Evolutionary conservation across 495 filamentous ascomycete species (phyloP).

Genomic region (Xylaria venustula): DNA sequence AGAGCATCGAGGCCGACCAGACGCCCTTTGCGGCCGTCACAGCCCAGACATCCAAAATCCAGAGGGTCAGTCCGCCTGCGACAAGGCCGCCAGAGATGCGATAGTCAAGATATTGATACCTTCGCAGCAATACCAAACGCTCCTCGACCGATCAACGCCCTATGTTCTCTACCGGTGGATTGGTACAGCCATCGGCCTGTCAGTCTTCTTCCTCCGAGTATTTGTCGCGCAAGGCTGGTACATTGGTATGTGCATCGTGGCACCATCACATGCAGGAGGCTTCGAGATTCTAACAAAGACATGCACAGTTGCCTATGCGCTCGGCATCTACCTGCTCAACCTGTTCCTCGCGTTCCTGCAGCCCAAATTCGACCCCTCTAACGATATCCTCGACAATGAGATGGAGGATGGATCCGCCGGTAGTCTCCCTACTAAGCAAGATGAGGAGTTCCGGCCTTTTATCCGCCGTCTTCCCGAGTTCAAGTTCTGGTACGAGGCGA

Average conservation of each 20-base stretch:
- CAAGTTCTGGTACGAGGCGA: slow-evolving; percentile 98
- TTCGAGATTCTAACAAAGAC: slow-evolving; percentile 16
- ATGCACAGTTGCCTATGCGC: slow-evolving; percentile 82
- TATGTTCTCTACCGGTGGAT: slow-evolving; percentile 86
- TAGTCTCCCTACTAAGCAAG: slow-evolving; percentile 84
- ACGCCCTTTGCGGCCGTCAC: slow-evolving; percentile 82
- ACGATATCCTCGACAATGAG: slow-evolving; percentile 84
- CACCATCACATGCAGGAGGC: background rate
- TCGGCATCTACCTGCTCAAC: slow-evolving; percentile 98
- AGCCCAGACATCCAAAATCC: slow-evolving; percentile 69
- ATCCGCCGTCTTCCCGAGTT: slow-evolving; percentile 95
- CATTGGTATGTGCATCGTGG: slow-evolving; percentile 66
- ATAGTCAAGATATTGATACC: slow-evolving; percentile 7
- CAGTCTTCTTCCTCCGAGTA: slow-evolving; percentile 84
- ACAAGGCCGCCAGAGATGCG: slow-evolving; percentile 3
- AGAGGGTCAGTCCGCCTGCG: slow-evolving; percentile 36
- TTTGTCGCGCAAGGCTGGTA: slow-evolving; percentile 96
- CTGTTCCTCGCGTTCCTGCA: slow-evolving; percentile 98
- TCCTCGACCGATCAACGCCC: slow-evolving; percentile 88
- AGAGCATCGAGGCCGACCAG: slow-evolving; percentile 74
- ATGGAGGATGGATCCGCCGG: slow-evolving; percentile 87
- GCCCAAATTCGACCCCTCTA: slow-evolving; percentile 97
- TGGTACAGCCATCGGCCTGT: slow-evolving; percentile 68
- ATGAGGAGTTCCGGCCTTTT: slow-evolving; percentile 96
- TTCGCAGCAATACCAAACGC: slow-evolving; percentile 87